Evolutionary conservation across 441 rosid genomes (phyloP), one percentile per base, ranked within the genome.

Genomic region (Eruca vesicaria): DNA sequence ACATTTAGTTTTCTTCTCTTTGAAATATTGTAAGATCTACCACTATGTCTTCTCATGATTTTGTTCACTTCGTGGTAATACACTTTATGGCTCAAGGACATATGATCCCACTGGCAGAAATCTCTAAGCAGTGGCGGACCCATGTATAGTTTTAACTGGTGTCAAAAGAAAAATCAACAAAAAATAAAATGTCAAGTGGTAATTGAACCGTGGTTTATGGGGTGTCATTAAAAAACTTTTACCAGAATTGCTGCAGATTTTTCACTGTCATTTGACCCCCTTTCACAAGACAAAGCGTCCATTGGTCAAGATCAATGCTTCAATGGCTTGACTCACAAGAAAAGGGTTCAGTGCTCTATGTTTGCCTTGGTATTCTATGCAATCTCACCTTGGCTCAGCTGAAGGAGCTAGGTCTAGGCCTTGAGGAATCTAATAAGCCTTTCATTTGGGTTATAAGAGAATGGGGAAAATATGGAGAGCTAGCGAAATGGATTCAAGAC

Each of bases 371-470:
- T 7, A 76, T 79, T 64, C 63, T 76, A 9, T 73, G 78, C 21
- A 76, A 75, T 59, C 64, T 83, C 16, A 67, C 66, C 1, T 63
- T 72, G 11, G 52, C 63, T 12, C 86, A 83, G 61, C 65, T 74
- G n/a, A 78, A 69, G 26, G 84, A 85, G 70, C 82, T 83, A 12
- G 85, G 79, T 0, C 53, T 68, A 59, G 86, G 85, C 32, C 72
- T 83, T 18, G 88, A 85, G 68, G 80, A 74, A 20, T 81, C 81
- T 23, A 69, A 64, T 7, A 76, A 58, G 29, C 82, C 83, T 11
- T 85, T 83, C 76, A 66, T 86, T 28, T 84, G 86, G 87, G 89
- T 78, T 28, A 52, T 83, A 31, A 66, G 82, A 65, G 81, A 72
- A 18, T 56, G 73, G 71, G 59, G 66, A 43, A 59, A 43, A 16